Base-by-base conservation (phyloP, 371 early-diverging fungal species). In the Nematocida sp. region DNA sequence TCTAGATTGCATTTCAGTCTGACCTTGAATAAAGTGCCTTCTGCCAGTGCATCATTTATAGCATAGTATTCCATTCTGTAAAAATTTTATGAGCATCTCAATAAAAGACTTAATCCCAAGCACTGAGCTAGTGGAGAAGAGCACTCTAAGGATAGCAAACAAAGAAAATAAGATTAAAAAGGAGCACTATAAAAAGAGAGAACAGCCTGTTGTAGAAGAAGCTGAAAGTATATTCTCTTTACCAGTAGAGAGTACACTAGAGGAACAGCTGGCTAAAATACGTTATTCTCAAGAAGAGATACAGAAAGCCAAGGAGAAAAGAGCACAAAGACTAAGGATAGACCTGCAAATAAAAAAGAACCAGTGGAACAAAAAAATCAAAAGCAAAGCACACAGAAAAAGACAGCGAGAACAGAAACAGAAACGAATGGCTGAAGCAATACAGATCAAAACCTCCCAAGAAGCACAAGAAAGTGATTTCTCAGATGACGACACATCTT, bases 371-470 rank as follows among this genome's bases (percentile, higher is more conserved):
- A 81, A 81, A 27, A 77, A 62, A 41, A 83, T 83, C 15, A 83
- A 83, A 52, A 83, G 83, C 62, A 79, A 78, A 60, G 35, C 60
- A 3, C 80, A 75, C 60, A 67, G 81, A 66, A 79, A 74, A 58
- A 21, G 43, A 1, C 34, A 57, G 29, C 67, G 80, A 62, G 58
- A 60, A 35, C 75, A 53, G 2, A 62, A 75, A 27, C 55, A 77
- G 52, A 57, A 34, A 31, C 38, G 29, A 31, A n/a, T n/a, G 1
- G 48, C 53, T n/a, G 38, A 48, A 38, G 46, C 19, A 34, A 43
- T 46, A 25, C 27, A 53, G 53, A 54, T 48, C 49, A 9, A 62
- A 23, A 29, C 19, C 7, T 27, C 55, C 52, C 49, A 41, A 47
- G 32, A 35, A 74, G 38, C 38, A 61, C 15, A 48, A 0, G 13